These are phyloP conservation scores for Moelleriella libera DNA, from an alignment of 2,329 filamentous ascomycete species.

Conservation along the genomic window DNA sequence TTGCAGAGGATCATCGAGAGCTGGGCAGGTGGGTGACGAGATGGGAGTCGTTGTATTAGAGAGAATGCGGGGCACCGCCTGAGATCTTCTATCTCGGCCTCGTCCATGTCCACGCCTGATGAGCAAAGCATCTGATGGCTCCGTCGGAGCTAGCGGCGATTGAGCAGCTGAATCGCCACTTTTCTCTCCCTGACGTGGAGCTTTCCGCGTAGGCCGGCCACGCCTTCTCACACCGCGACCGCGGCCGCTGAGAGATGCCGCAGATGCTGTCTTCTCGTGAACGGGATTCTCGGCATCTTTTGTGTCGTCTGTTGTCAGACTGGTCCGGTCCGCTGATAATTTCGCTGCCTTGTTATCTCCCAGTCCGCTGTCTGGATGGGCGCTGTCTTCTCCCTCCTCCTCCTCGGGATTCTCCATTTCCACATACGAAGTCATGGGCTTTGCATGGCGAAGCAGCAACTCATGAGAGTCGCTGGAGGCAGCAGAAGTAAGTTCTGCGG, in stretches of 20 bases:
- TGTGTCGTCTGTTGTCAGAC: not conserved
- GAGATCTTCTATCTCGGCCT: slow-evolving; percentile 13
- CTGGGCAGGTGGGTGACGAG: not conserved
- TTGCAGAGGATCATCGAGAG: not conserved
- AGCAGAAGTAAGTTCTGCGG: not conserved
- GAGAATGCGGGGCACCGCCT: not conserved
- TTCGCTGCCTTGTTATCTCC: slow-evolving; percentile 8
- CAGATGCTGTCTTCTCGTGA: not conserved
- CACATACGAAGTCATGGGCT: slow-evolving; percentile 34
- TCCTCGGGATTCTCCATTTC: slow-evolving; percentile 28
- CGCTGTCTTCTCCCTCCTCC: slow-evolving; percentile 10
- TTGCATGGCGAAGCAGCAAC: slow-evolving; percentile 36
- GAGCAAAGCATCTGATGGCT: not conserved
- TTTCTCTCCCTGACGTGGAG: not conserved
- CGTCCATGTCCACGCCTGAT: slow-evolving; percentile 7
- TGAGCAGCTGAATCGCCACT: not conserved
- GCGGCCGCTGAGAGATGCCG: not conserved
- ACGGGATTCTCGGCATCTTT: not conserved
- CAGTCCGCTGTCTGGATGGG: slow-evolving; percentile 2
- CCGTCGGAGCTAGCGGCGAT: not conserved
- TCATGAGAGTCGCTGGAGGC: slow-evolving; percentile 20
- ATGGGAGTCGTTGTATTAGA: not conserved
- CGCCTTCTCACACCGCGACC: slow-evolving; percentile 8
- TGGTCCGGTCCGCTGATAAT: not conserved
- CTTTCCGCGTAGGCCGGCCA: slow-evolving; percentile 18